Percentiles rank a stretch among this genome's conserved stretches.
Conservation (phyloP, 257 asterid species). For the Solanum gandarillasii region DNA sequence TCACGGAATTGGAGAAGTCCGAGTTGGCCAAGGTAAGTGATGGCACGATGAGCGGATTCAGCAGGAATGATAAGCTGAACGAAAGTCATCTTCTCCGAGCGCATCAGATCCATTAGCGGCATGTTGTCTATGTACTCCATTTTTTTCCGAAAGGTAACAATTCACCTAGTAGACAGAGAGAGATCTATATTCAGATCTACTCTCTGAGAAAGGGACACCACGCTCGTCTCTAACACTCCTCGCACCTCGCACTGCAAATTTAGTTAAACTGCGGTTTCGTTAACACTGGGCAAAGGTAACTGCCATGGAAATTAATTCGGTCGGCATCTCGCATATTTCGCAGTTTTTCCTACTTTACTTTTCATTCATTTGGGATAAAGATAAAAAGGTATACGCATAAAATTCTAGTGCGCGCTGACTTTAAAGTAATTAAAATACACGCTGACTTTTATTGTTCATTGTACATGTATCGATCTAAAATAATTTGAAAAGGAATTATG, state of each 20-base stretch:
- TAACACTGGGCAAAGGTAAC: neutral
- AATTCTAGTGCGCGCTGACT: neutral
- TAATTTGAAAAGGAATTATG: neutral
- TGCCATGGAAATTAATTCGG: neutral
- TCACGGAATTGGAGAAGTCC: conserved; percentile 96
- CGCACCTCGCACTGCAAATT: neutral
- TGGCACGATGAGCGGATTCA: conserved; percentile 93
- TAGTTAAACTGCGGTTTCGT: neutral
- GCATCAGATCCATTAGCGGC: conserved; percentile 96
- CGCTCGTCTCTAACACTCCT: neutral
- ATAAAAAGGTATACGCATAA: neutral
- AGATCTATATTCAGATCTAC: neutral
- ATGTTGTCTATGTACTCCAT: conserved; percentile 66
- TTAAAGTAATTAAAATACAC: neutral
- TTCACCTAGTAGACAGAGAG: conserved; percentile 4
- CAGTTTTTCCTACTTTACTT: neutral
- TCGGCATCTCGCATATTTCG: neutral
- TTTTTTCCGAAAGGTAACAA: conserved; percentile 15
- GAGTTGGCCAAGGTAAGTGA: conserved; percentile 87
- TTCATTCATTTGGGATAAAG: neutral
- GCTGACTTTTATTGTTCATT: neutral
- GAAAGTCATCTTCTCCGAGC: conserved; percentile 91
- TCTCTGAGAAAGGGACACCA: neutral
- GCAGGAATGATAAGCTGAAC: conserved; percentile 90
- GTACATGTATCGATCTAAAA: neutral